Evolutionary conservation across 2,329 filamentous ascomycete species (phyloP).

Genomic region (Ophiostoma sp.): DNA sequence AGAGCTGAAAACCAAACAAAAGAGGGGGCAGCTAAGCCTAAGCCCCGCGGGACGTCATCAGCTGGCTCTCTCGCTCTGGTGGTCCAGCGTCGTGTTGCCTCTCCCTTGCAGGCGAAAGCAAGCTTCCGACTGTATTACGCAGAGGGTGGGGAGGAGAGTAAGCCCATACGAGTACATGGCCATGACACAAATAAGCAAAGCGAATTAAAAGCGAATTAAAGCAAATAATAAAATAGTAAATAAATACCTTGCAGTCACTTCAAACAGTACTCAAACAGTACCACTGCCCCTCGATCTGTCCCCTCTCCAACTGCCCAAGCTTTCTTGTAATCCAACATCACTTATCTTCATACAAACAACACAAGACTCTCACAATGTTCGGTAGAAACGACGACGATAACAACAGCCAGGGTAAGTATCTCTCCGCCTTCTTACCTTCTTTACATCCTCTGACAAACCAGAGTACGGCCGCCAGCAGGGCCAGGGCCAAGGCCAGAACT

Average conservation of each 20-base stretch:
- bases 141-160: not conserved
- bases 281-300: not conserved
- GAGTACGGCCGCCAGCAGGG: conserved; percentile 18
- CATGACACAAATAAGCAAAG: too few relatives aligned
- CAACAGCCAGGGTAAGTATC: conserved; percentile 9
- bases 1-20: conserved; percentile 5
- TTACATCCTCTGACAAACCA: not conserved
- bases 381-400: conserved; percentile 11
- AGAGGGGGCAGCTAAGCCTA: conserved; percentile 8
- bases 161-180: not conserved
- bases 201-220: too few relatives aligned
- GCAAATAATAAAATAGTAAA: not conserved
- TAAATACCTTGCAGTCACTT: not conserved
- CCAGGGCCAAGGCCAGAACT: conserved; percentile 8
- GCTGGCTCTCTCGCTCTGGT: not conserved
- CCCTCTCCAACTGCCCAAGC: not conserved
- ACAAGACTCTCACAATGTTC: not conserved
- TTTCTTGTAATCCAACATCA: not conserved
- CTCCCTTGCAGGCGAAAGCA: not conserved
- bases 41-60: conserved; percentile 10
- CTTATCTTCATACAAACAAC: not conserved
- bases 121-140: not conserved
- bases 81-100: not conserved
- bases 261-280: not conserved
- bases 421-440: not conserved